Evolutionary conservation across 108 stramenopile genomes (phyloP), one percentile per base, ranked within the genome.

Genomic region (Pinguiococcus pyrenoidosus): DNA sequence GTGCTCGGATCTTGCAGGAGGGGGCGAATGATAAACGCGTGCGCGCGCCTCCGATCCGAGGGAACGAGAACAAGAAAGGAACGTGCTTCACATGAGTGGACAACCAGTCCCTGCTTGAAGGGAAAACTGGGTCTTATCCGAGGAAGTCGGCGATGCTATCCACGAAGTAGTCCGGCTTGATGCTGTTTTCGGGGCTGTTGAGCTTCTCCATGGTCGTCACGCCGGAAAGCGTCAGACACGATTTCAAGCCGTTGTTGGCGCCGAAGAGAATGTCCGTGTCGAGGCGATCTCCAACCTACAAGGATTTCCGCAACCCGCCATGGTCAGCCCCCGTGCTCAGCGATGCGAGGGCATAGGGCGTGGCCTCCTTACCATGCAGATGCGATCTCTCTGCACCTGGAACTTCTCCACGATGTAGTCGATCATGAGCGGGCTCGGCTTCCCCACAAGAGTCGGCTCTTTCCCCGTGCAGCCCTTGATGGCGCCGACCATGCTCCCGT

Each of bases 261-360:
- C 95, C 95, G 68, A 96, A 96, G 48, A 96, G 60, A 44, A 96
- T 71, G 69, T 96, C 95, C 4, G 95, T 96, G 74, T 96, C 95
- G 49, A 96, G 64, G 29, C 95, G 84, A 82, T 96, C 95, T 8
- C 95, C 95, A 7, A 96, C 66, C 66, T n/a, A n/a, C n/a, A n/a
- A n/a, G 4, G 30, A 6, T 4, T 32, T 32, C 30, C 6, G 4
- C 30, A 32, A 8, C n/a, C n/a, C n/a, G n/a, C n/a, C n/a, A n/a
- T n/a, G n/a, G n/a, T n/a, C n/a, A n/a, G n/a, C n/a, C n/a, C n/a
- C n/a, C n/a, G n/a, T n/a, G n/a, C n/a, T n/a, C n/a, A n/a, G n/a
- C n/a, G n/a, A n/a, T n/a, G n/a, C n/a, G n/a, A n/a, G n/a, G n/a
- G n/a, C n/a, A n/a, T n/a, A n/a, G n/a, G n/a, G n/a, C n/a, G n/a